A percentile compares a stretch with the other conserved stretches of the same genome.
Conservation (phyloP, 2,329 filamentous ascomycete species). For the Phaeomoniella chlamydospora region DNA sequence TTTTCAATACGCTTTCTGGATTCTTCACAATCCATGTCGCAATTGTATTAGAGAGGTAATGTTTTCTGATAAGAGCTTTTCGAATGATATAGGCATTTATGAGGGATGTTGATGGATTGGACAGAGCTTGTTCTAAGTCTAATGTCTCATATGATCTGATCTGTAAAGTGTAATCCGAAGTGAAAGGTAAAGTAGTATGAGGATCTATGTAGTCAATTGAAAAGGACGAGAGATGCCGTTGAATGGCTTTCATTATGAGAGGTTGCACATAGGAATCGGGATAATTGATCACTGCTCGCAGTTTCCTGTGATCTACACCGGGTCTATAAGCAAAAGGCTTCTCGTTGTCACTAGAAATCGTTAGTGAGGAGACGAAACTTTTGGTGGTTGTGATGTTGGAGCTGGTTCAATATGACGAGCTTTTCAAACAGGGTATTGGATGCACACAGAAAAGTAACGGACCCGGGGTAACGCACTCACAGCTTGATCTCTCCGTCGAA, state of each 20-base stretch:
- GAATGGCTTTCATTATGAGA: conserved; percentile 61
- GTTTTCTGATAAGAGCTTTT: conserved; percentile 91
- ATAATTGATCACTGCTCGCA: conserved; percentile 69
- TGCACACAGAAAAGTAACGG: no score
- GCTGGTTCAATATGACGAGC: no score
- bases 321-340: no score
- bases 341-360: not conserved
- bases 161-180: conserved; percentile 37
- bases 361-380: no score
- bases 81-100: conserved; percentile 89
- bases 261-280: conserved; percentile 83
- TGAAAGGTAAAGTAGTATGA: not conserved
- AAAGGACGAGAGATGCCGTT: conserved; percentile 12
- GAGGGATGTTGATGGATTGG: conserved; percentile 46
- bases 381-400: no score
- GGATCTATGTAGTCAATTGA: not conserved
- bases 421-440: no score
- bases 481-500: conserved; percentile 62
- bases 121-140: conserved; percentile 63
- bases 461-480: conserved; percentile 65
- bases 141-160: conserved; percentile 77
- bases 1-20: conserved; percentile 51
- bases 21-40: conserved; percentile 77
- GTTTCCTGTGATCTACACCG: no score
- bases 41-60: conserved; percentile 76